Evolutionary conservation across 805 yeast species (phyloP), one percentile per base, ranked within the genome.

Genomic region (Saccharomycopsis javanensis): DNA sequence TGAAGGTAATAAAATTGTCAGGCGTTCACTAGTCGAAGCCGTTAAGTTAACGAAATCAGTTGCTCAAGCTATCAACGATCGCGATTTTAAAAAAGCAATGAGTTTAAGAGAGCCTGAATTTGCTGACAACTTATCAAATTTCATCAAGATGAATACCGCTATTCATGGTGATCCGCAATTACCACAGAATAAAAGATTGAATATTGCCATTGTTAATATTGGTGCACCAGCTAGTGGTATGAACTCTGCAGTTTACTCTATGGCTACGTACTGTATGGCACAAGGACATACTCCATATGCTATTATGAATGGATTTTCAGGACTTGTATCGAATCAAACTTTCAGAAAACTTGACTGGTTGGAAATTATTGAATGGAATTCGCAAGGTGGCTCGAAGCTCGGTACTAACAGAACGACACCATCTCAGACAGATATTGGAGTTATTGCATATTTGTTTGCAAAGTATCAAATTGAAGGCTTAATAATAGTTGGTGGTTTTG

Each of bases 201-300:
- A 79, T 62, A 80, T 85, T 61, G 92, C 88, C 51, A 78, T 86
- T 50, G 76, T 86, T 55, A 85, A 86, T 63, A 83, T 86, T 60
- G 94, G 94, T 64, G 92, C 94, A 2, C 85, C 94, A 34, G 82
- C 89, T 20, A 85, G 86, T 63, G 91, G 87, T 59, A 76, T 86
- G 73, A 86, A 86, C 69, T 79, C 88, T 51, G 86, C 90, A n/a
- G 83, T 83, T 3, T 76, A 85, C 62, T 86, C 92, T 2, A 82
- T 82, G 68, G 86, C 90, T 1, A 77, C 83, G 10, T 85, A 82
- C 71, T 84, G 89, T 75, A 71, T 86, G 73, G 83, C 90, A 31
- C 77, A 78, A 64, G 94, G 92, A 55, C 92, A 86, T 71, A 79
- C 72, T 56, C 82, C 85, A 35, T 83, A 77, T 64, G 91, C 86